A percentile compares a stretch with the other conserved stretches of the same genome.
These are phyloP conservation scores for Fraxinus excelsior DNA, from an alignment of 257 asterid genomes.

Conservation along the genomic window DNA sequence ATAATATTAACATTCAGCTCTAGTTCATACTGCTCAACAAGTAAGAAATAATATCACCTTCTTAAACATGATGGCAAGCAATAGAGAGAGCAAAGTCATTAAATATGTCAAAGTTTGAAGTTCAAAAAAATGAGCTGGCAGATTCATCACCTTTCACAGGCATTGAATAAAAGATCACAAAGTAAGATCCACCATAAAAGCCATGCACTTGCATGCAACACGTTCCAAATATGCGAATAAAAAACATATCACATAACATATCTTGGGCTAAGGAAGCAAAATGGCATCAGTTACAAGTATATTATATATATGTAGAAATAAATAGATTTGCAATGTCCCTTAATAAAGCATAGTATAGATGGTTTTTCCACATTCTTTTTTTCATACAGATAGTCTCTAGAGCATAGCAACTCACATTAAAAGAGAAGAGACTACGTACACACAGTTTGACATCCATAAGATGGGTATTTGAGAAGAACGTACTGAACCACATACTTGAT, in stretches of 20 bases:
- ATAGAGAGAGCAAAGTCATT: neutral
- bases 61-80: neutral
- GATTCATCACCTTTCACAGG: neutral
- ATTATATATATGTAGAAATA: neutral
- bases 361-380: neutral
- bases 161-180: conserved; percentile 4
- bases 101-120: neutral
- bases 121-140: neutral
- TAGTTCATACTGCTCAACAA: neutral
- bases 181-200: neutral
- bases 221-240: neutral
- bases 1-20: neutral
- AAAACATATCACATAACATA: neutral
- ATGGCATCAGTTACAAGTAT: neutral
- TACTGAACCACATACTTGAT: conserved; percentile 13
- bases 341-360: neutral
- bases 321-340: neutral
- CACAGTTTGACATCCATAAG: conserved; percentile 2
- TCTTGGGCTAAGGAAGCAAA: neutral
- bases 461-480: neutral
- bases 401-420: neutral
- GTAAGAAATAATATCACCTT: neutral
- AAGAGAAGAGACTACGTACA: neutral
- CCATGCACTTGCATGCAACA: conserved; percentile 5
- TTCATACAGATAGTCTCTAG: neutral